Evolutionary conservation across 495 filamentous ascomycete genomes (phyloP).

Genomic region (Penicillium goetzii): DNA sequence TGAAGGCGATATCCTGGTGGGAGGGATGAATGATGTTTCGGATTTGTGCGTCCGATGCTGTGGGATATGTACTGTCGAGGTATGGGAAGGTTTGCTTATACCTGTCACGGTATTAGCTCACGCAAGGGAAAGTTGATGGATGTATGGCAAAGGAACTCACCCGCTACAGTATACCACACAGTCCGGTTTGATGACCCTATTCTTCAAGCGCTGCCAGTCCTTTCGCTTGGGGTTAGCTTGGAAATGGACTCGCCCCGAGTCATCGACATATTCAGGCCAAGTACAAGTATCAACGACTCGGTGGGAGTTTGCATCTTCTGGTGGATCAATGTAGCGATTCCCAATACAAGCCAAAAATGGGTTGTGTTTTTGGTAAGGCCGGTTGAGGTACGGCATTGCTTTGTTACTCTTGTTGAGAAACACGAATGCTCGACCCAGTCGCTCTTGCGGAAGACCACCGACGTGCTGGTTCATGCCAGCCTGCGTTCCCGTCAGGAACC

Average conservation of each 20-base stretch:
- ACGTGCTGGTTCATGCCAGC: constrained; percentile 27
- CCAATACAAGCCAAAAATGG: constrained; percentile 20
- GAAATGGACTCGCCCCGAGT: constrained; percentile 19
- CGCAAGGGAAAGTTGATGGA: not conserved
- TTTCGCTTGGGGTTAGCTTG: constrained; percentile 17
- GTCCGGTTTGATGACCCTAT: constrained; percentile 17
- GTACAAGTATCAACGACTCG: constrained; percentile 24
- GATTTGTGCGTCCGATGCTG: constrained; percentile 22
- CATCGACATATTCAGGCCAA: constrained; percentile 24
- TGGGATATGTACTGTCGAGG: constrained; percentile 23
- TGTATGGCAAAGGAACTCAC: not conserved
- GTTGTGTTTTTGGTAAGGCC: constrained; percentile 21
- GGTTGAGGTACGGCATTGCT: constrained; percentile 27
- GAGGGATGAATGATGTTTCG: constrained; percentile 23
- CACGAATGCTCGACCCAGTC: constrained; percentile 21
- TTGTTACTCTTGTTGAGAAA: constrained; percentile 28
- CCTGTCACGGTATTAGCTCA: not conserved
- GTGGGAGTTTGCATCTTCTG: constrained; percentile 23
- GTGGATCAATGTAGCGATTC: constrained; percentile 25
- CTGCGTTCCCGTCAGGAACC: constrained; percentile 24
- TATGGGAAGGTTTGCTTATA: constrained; percentile 27
- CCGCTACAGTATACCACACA: constrained; percentile 24
- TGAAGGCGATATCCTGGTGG: constrained; percentile 23
- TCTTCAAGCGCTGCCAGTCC: constrained; percentile 24
- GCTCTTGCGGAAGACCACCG: constrained; percentile 20